Evolutionary conservation across 306 rosid genomes (phyloP), one percentile per base, ranked within the genome.

Genomic region (Sesbania bispinosa): DNA sequence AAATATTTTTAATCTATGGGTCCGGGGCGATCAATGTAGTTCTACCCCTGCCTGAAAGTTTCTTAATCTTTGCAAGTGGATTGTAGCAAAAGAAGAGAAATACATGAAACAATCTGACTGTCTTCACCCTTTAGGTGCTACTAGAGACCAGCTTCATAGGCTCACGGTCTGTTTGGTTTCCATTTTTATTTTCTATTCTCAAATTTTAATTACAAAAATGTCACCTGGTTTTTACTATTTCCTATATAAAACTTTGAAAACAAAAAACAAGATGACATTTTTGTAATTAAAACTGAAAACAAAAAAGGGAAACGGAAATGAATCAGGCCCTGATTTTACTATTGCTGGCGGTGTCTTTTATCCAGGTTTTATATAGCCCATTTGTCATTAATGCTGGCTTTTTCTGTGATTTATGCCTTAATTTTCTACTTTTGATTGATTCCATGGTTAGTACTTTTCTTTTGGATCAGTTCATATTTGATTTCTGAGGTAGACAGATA

Each of bases 351-450:
- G 14, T 48, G 70, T 38, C 45, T 38, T 29, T 14, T 14, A 20
- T 60, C 30, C 38, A 24, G 29, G 51, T 36, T 59, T 47, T 46
- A 35, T 76, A 66, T 57, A 46, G 52, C 33, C 5, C 13, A 21
- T 6, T 23, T 62, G 53, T 47, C 43, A 26, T 45, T 18, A 41
- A 23, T 63, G 62, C 50, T 43, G 3, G 20, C 10, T 48, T 63
- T 39, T 57, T 13, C 43, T 50, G 21, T 41, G 52, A 21, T 21
- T 39, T 62, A 33, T 29, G 33, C 41, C 20, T 23, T 42, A 30
- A 20, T 53, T 47, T 20, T 64, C 38, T 58, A 47, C 59, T 59
- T 58, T 14, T 53, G 50, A 55, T 67, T 45, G 42, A 38, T 62
- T 51, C 7, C 48, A 27, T 62, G 32, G 23, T 50, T 58, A 38